A percentile compares a stretch with the other conserved stretches of the same genome.
These are phyloP conservation scores for Diddensiella caesifluorescens DNA, from an alignment of 805 yeast species.

Conservation along the genomic window DNA sequence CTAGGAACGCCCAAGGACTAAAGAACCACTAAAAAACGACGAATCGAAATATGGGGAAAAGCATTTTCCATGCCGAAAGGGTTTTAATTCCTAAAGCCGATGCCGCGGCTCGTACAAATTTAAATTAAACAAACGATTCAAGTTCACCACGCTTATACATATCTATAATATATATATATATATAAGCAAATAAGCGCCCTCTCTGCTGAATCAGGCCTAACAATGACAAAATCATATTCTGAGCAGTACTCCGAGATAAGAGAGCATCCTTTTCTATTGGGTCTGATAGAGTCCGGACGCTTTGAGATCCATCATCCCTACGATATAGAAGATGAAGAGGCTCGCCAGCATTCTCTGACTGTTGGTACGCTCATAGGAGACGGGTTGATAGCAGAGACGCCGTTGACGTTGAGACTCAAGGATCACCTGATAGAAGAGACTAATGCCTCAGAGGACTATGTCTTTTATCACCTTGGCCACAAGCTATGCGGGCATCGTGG, in stretches of 20 bases:
- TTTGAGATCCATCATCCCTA: conserved; percentile 19
- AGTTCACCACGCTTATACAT: no score
- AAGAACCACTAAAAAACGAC: no score
- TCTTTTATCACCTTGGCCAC: conserved; percentile 67
- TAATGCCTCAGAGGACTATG: conserved; percentile 41
- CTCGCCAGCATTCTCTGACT: conserved; percentile 21
- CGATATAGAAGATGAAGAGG: conserved; percentile 1
- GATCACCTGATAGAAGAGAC: conserved; percentile 15
- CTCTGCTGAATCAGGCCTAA: not conserved
- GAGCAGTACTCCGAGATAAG: conserved; percentile 12
- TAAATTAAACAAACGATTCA: no score
- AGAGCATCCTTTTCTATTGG: conserved; percentile 22
- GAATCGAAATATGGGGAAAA: no score
- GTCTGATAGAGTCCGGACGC: conserved; percentile 18
- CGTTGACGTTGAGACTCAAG: conserved; percentile 19
- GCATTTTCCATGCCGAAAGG: no score
- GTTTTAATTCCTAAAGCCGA: no score
- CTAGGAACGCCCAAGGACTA: no score
- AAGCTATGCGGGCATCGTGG: conserved; percentile 63
- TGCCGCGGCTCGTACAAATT: no score
- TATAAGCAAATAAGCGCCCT: not conserved
- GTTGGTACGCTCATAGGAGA: conserved; percentile 21
- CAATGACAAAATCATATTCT: conserved; percentile 11
- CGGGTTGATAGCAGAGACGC: conserved; percentile 22
- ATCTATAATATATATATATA: not conserved